phyloP scores from a whole-genome alignment of 2,329 filamentous ascomycete species.

The Phaeosphaeriaceae sp. region DNA sequence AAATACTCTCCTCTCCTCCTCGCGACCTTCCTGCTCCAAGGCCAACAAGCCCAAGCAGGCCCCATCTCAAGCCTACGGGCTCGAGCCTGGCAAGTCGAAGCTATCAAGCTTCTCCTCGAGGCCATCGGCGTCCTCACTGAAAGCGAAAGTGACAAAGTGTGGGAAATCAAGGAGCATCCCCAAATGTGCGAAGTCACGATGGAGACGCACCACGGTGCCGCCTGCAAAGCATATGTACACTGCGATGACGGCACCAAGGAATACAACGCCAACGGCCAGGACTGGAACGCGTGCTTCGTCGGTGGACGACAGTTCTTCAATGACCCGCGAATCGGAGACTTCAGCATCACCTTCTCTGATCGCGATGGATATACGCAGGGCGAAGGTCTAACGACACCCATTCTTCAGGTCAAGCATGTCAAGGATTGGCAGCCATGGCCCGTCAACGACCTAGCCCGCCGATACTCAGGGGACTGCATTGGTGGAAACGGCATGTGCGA shows the following conservation, averaged over 20 bases:
- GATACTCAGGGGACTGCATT: neutral
- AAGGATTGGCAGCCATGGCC: constrained; percentile 8
- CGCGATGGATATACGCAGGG: constrained; percentile 6
- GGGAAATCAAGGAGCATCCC: neutral
- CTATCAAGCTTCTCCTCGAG: neutral
- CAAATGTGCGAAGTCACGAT: constrained; percentile 1
- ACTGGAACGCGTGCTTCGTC: constrained; percentile 14
- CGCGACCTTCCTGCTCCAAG: too few relatives aligned
- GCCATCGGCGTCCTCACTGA: neutral
- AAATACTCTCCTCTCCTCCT: too few relatives aligned
- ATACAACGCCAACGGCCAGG: constrained; percentile 8
- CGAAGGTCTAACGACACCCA: constrained; percentile 11
- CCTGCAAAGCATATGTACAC: constrained; percentile 7
- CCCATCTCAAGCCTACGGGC: too few relatives aligned
- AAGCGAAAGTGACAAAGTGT: neutral
- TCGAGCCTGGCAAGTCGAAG: too few relatives aligned
- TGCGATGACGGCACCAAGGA: constrained; percentile 13
- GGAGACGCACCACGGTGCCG: constrained; percentile 1
- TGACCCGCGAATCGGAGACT: constrained; percentile 16
- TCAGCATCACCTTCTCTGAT: constrained; percentile 15
- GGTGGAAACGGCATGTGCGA: too few relatives aligned
- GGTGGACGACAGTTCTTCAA: constrained; percentile 11
- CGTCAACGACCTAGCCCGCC: neutral
- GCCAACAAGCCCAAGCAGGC: too few relatives aligned
- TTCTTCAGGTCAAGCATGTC: constrained; percentile 12